Conservation (phyloP, 495 filamentous ascomycete genomes). For the Neurospora sp. region DNA sequence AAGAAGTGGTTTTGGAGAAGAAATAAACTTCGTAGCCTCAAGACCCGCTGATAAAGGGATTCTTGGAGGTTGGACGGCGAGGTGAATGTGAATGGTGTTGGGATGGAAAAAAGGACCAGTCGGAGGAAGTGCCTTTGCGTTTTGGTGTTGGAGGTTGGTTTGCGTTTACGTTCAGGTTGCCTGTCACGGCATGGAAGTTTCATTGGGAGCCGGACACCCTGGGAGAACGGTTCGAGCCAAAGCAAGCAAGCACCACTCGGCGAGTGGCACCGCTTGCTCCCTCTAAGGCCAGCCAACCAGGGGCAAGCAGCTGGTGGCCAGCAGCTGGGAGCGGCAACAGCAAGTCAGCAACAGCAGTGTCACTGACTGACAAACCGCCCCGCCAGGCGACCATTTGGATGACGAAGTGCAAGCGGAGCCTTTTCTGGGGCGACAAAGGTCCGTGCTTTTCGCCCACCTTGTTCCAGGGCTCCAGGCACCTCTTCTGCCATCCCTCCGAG, state of each 20-base stretch:
- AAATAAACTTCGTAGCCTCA: background rate
- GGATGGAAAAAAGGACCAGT: background rate
- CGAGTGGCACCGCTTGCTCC: background rate
- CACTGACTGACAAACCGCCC: background rate
- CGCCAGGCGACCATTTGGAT: conserved; percentile 28
- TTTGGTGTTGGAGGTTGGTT: conserved; percentile 1
- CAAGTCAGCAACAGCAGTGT: background rate
- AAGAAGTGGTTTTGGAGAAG: background rate
- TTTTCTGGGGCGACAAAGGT: conserved; percentile 21
- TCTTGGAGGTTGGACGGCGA: background rate
- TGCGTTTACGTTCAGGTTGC: background rate
- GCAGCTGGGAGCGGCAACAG: conserved; percentile 3
- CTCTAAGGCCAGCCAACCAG: conserved; percentile 8
- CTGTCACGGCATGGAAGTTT: background rate
- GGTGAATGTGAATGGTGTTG: conserved; percentile 1
- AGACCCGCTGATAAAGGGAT: background rate
- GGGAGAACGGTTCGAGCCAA: background rate
- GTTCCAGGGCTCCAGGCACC: background rate
- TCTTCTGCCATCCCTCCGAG: background rate
- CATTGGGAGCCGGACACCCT: background rate
- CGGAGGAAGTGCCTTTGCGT: background rate
- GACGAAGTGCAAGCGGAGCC: conserved; percentile 23
- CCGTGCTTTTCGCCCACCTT: conserved; percentile 17
- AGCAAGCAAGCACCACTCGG: background rate
- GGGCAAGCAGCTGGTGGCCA: conserved; percentile 1